phyloP scores from a whole-genome alignment of 257 asterid genomes.

The Nicotiana benthamiana region DNA sequence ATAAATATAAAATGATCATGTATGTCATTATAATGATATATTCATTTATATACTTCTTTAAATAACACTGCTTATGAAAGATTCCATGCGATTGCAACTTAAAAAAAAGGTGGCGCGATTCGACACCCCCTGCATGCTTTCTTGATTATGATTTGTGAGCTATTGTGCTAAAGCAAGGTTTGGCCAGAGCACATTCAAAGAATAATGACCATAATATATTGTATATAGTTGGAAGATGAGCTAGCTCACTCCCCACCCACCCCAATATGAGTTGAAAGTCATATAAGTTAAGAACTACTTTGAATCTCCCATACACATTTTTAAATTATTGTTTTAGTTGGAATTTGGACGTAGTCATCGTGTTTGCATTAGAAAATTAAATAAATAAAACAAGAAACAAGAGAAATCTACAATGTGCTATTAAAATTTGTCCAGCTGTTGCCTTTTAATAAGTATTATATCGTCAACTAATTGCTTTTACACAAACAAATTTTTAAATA shows the following conservation, averaged over 20 bases:
- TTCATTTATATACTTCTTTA: too few species aligned
- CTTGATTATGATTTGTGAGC: too few species aligned
- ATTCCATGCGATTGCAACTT: too few species aligned
- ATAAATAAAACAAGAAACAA: background rate
- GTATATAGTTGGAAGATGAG: background rate
- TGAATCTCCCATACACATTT: background rate
- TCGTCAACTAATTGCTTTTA: background rate
- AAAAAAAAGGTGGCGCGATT: too few species aligned
- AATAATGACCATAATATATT: too few species aligned
- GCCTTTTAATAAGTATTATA: background rate
- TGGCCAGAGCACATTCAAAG: too few species aligned
- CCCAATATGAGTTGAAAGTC: background rate
- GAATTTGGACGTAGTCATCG: background rate
- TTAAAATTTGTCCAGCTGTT: background rate
- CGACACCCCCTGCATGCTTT: too few species aligned
- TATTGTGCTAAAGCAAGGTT: too few species aligned
- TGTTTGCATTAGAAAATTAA: background rate
- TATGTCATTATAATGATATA: too few species aligned
- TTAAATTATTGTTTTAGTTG: background rate
- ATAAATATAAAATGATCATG: too few species aligned
- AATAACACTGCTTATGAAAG: too few species aligned
- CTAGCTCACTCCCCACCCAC: background rate
- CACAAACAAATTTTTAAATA: background rate
- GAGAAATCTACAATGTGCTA: background rate
- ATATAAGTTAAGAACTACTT: background rate